Conservation (phyloP, 257 asterid species). For the Rauvolfia tetraphylla region DNA sequence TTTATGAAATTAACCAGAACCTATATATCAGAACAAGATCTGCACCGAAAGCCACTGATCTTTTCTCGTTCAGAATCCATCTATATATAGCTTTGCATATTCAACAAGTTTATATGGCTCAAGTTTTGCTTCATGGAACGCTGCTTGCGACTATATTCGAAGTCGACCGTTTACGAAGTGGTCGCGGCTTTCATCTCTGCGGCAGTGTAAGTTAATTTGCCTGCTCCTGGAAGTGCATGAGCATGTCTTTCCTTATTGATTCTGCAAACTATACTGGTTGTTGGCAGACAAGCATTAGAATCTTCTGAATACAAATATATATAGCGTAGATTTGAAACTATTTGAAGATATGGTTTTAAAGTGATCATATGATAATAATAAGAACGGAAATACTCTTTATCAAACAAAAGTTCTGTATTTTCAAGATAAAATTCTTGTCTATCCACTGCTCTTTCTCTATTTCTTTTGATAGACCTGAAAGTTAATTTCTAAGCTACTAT, state of each 20-base stretch:
- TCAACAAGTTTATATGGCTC: constrained; percentile 31
- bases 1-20: background rate
- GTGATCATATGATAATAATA: too few species aligned
- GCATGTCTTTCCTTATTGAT: background rate
- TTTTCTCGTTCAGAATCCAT: background rate
- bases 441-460: too few species aligned
- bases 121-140: constrained; percentile 72
- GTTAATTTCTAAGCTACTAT: too few species aligned
- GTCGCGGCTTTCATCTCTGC: constrained; percentile 39
- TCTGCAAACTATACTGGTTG: too few species aligned
- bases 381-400: too few species aligned
- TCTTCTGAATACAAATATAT: too few species aligned
- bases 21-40: background rate
- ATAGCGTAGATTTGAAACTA: too few species aligned
- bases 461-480: too few species aligned
- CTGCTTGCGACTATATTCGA: constrained; percentile 57
- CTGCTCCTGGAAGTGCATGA: background rate
- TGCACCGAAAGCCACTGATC: background rate
- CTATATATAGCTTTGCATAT: background rate
- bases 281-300: too few species aligned
- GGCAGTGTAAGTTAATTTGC: constrained; percentile 39
- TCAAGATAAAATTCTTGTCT: too few species aligned
- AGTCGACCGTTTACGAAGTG: constrained; percentile 45
- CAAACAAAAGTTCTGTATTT: too few species aligned
- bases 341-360: too few species aligned